Evolutionary conservation across 2,329 filamentous ascomycete genomes (phyloP).

Genomic region (Aspergillus carbonarius): DNA sequence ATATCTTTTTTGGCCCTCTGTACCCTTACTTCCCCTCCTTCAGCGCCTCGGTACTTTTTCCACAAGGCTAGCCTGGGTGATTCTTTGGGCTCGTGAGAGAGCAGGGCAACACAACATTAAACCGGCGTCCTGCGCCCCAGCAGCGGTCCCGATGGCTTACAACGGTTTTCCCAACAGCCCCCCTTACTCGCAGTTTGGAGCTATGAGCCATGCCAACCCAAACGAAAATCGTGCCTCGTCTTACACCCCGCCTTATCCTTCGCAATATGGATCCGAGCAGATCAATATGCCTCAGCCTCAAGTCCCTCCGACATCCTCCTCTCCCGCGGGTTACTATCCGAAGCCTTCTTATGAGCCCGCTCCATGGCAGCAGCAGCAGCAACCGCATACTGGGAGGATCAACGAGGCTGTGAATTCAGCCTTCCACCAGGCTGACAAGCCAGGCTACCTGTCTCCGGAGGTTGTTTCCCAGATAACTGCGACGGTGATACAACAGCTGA

Average conservation of each 20-base stretch:
- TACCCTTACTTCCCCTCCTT: not conserved
- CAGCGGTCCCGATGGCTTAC: constrained; percentile 39
- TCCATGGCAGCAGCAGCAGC: constrained; percentile 22
- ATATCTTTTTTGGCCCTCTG: constrained; percentile 5
- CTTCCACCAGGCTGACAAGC: constrained; percentile 52
- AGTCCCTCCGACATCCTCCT: constrained; percentile 23
- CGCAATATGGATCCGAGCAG: constrained; percentile 30
- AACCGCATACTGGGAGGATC: constrained; percentile 40
- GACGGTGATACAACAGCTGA: constrained; percentile 59
- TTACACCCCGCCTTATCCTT: constrained; percentile 33
- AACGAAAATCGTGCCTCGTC: constrained; percentile 27
- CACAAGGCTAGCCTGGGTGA: not conserved
- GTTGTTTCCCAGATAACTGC: constrained; percentile 62
- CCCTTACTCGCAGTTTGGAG: constrained; percentile 29
- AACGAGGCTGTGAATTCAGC: constrained; percentile 59
- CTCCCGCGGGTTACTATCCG: constrained; percentile 20
- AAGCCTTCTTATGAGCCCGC: constrained; percentile 20
- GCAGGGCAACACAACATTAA: constrained; percentile 1
- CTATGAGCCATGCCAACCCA: constrained; percentile 21
- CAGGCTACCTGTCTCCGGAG: constrained; percentile 57
- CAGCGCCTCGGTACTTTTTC: not conserved
- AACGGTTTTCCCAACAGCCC: constrained; percentile 39
- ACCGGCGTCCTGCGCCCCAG: not conserved
- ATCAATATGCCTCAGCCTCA: constrained; percentile 39
- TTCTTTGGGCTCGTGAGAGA: constrained; percentile 5